Evolutionary conservation across 495 filamentous ascomycete genomes (phyloP), one percentile per base, ranked within the genome.

Genomic region (Daldinia decipiens): DNA sequence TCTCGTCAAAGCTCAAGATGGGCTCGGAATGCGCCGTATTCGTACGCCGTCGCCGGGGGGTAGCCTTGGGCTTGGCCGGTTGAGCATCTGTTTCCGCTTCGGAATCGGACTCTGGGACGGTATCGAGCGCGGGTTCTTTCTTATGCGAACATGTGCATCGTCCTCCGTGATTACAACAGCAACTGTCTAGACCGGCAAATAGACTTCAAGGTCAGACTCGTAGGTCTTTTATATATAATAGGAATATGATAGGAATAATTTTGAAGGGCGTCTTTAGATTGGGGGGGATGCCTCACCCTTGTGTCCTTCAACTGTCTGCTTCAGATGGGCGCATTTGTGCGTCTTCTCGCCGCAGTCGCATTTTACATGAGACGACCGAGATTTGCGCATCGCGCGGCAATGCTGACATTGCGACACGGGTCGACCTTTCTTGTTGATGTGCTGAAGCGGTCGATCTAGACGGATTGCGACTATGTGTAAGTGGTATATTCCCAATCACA

Each of bases 331-430:
- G 81, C 91, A 93, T 79, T 85, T 93, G 84, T 84, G 89, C 76
- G 83, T 87, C 88, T 95, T 97, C 80, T 95, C 94, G 79, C 93
- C 94, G 82, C 95, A 99, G 79, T 98, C 95, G 85, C 95, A 99
- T 82, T 94, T 95, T 73, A 94, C 88, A 82, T 99, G 95, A 66
- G 94, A 91, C 69, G 95, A 91, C 69, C 96, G 93, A 79, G 94
- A 95, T 87, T 98, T 98, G 87, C 95, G 94, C 84, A 97, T 92
- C 71, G 91, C 88, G 81, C 95, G 94, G 82, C 95, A 99, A 84
- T 98, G 95, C 75, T 92, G 86, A 81, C 95, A 99, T 91, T 99
- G 95, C 80, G 95, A 97, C 75, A 98, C 95, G 72, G 95, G 95
- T 73, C 95, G 92, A 80, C 95, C 95, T 76, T 99, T 98, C 82